Evolutionary conservation across 164 flowering plant genomes (phyloP).

Genomic region (Umbilicus rupestris): DNA sequence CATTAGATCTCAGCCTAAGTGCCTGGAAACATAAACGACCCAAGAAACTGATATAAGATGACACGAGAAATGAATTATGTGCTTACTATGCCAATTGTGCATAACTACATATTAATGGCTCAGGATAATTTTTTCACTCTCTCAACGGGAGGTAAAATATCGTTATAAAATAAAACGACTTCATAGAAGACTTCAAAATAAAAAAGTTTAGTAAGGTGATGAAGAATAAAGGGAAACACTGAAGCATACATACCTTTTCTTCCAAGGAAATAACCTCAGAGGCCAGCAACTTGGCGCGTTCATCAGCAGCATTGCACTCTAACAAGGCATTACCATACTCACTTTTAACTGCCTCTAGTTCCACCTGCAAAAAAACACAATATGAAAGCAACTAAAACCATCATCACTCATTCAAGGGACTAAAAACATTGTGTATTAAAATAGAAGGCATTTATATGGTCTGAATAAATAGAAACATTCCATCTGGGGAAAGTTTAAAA

Average conservation of each 20-base stretch:
- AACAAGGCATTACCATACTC: conserved; percentile 74
- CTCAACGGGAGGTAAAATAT: not conserved
- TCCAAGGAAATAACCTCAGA: conserved; percentile 95
- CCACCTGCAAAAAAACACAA: conserved; percentile 35
- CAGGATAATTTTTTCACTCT: not conserved
- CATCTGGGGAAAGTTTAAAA: not conserved
- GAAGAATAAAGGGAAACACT: not conserved
- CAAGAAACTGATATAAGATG: not conserved
- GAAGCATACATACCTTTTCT: conserved; percentile 63
- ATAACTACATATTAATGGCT: not conserved
- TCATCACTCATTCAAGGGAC: not conserved
- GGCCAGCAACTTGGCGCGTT: conserved; percentile 83
- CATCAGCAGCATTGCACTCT: conserved; percentile 97
- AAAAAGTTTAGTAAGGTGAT: too few species aligned
- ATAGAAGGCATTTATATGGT: not conserved
- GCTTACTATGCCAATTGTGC: too few species aligned
- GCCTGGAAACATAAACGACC: conserved; percentile 37
- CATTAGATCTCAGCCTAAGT: conserved; percentile 81
- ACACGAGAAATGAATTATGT: not conserved
- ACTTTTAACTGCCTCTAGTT: conserved; percentile 60
- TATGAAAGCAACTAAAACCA: not conserved
- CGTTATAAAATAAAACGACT: not conserved
- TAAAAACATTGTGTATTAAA: not conserved
- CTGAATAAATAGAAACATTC: not conserved
- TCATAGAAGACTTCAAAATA: not conserved